Evolutionary conservation across 1,284 basidiomycete species (phyloP), one percentile per base, ranked within the genome.

Genomic region (Naganishia sp.): DNA sequence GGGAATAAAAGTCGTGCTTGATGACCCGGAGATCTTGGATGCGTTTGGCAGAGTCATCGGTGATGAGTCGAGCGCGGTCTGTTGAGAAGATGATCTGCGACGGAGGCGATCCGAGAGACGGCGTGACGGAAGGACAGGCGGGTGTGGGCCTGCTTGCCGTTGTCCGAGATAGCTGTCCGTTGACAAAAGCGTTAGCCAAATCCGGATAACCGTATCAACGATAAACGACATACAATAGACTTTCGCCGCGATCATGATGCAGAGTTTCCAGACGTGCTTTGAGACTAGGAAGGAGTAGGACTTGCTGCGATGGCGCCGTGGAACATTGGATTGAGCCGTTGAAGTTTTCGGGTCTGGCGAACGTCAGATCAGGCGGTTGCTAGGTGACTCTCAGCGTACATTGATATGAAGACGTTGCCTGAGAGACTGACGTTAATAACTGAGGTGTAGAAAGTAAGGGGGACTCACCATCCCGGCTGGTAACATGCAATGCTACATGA

Each of bases 261-360:
- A 67, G 23, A 17, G 51, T 64, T 18, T 64, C 51, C 6, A 60
- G 42, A 28, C 61, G 39, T 23, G 55, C 47, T 53, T 50, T 52
- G 31, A 67, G 32, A 28, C 54, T 56, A 3, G 66, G 66, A 21
- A 67, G 35, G 6, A 67, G 31, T 28, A 67, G 23, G 15, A 62
- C 63, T 6, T 61, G 55, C 21, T 67, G 61, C 9, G 45, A 32
- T 41, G 61, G 54, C n/a, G 66, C 50, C 2, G 66, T 67, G 3
- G 66, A 67, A 23, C 66, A 67, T 23, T 67, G 61, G 11, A 67
- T 67, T 0, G 61, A 62, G 6, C 66, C 66, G 25, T 55, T 46
- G 42, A 64, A 67, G n/a, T 47, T 58, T n/a, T 63, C 60, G 17
- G 66, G 66, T n/a, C 66, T 67, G 42, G n/a, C 2, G 21, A 6